Base-by-base conservation (phyloP, 2,329 filamentous ascomycete species). In the Trematosphaeria pertusa region DNA sequence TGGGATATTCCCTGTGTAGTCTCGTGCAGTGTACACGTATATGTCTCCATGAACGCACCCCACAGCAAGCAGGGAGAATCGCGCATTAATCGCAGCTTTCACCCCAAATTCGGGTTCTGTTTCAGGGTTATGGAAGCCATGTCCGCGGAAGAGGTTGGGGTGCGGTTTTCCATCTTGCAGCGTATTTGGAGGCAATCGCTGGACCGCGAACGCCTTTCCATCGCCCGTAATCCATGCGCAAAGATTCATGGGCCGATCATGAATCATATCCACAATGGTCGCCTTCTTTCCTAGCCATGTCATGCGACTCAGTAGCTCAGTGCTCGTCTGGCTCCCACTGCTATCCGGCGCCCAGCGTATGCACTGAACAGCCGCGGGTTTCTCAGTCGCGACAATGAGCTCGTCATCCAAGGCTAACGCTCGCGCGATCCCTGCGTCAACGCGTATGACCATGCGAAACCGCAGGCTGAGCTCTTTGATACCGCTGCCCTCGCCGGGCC, bases 361-460 rank as follows among this genome's bases (percentile, higher is more conserved):
- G 73, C 92, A 97, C 72, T 99, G 94, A 12, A 97, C 85, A n/a
- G 94, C 93, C 0, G 92, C 87, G 3, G 94, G 94, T 65, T 94
- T 96, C 46, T 85, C 81, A 0, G 94, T 99, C 4, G 94, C 90
- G 41, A 99, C 92, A 17, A 97, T 81, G 31, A 99, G 78, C 71
- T 97, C 94, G 45, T 96, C 90, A 57, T 97, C 94, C 17, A 97
- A 80, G 2, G 94, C 93, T 43, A 97, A 76, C 9, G 89, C 91
- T 62, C 87, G 89, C 58, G 87, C 86, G 60, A 99, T 97, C 2
- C 94, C 94, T 2, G 94, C 94, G 72, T 99, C 94, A 14, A 99
- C 91, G 69, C 96, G 95, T 65, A 99, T 97, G 11, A 96, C 93
- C 89, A 97, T 96, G 46, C 93, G 85, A 73, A 99, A 99, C 9